These are phyloP conservation scores for Eimeria praecox DNA, from an alignment of 169 alveolate genomes.

Conservation along the genomic window DNA sequence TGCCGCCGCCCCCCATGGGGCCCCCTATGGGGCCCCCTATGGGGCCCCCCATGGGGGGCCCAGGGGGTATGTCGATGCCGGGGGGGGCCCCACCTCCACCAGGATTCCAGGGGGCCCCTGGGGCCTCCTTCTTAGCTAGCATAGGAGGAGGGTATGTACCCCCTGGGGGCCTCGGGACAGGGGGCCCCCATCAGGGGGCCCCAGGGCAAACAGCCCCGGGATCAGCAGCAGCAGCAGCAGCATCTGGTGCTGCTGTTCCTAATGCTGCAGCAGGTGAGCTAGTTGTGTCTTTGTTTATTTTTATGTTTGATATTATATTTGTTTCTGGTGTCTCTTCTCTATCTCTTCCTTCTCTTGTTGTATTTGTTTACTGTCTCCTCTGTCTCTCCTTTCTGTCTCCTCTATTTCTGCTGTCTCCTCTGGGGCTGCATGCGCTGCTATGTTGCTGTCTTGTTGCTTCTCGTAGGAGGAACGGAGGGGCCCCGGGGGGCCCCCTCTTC, in stretches of 20 bases:
- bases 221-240: neutral
- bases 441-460: neutral
- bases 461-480: neutral
- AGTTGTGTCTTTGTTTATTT: neutral
- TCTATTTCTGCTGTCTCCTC: neutral
- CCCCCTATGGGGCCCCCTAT: neutral
- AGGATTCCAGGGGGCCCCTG: neutral
- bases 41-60: constrained; percentile 21
- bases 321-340: neutral
- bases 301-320: neutral
- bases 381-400: neutral
- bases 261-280: too few relatives aligned
- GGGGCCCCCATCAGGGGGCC: too few relatives aligned
- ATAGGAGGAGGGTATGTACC: neutral
- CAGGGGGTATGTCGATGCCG: neutral
- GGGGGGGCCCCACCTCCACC: constrained; percentile 5
- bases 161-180: too few relatives aligned
- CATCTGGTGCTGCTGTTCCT: neutral
- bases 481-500: too few relatives aligned
- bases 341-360: neutral
- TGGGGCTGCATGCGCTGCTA: neutral
- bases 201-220: neutral
- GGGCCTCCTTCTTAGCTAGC: constrained; percentile 2
- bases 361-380: neutral
- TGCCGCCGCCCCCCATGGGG: constrained; percentile 2